These are phyloP conservation scores for Colletotrichum orbiculare DNA, from an alignment of 2,329 filamentous ascomycete species.

Conservation along the genomic window DNA sequence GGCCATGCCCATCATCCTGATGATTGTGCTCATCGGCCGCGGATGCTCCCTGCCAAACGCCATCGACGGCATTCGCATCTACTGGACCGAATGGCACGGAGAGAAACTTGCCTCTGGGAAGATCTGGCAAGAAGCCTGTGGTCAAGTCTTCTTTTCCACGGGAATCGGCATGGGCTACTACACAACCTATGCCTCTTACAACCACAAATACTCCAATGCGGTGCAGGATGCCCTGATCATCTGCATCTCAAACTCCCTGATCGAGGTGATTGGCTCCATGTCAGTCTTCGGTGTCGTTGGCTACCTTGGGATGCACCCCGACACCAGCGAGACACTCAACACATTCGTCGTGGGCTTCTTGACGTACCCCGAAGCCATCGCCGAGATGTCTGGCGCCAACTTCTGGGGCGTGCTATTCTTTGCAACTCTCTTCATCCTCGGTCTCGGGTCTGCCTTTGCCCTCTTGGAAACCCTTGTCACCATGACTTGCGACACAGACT, in stretches of 20 bases:
- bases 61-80: constrained; percentile 57
- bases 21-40: constrained; percentile 62
- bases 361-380: constrained; percentile 62
- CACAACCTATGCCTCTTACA: constrained; percentile 66
- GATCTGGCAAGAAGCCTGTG: constrained; percentile 65
- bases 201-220: constrained; percentile 62
- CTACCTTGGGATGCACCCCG: constrained; percentile 46
- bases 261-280: constrained; percentile 58
- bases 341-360: constrained; percentile 66
- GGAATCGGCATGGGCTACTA: constrained; percentile 58
- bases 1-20: constrained; percentile 64
- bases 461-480: constrained; percentile 64
- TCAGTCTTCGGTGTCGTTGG: constrained; percentile 64
- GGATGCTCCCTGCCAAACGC: constrained; percentile 63
- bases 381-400: constrained; percentile 65
- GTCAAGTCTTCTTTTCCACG: constrained; percentile 53
- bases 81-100: constrained; percentile 52
- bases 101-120: constrained; percentile 57
- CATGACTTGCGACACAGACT: constrained; percentile 57
- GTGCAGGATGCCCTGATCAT: constrained; percentile 66
- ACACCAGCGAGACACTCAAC: constrained; percentile 50
- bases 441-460: constrained; percentile 64
- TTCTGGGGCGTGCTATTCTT: constrained; percentile 66
- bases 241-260: constrained; percentile 62
- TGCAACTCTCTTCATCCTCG: constrained; percentile 63